These are phyloP conservation scores for Tritrichomonas foetus DNA, from an alignment of 208 protist genomes.

Conservation along the genomic window DNA sequence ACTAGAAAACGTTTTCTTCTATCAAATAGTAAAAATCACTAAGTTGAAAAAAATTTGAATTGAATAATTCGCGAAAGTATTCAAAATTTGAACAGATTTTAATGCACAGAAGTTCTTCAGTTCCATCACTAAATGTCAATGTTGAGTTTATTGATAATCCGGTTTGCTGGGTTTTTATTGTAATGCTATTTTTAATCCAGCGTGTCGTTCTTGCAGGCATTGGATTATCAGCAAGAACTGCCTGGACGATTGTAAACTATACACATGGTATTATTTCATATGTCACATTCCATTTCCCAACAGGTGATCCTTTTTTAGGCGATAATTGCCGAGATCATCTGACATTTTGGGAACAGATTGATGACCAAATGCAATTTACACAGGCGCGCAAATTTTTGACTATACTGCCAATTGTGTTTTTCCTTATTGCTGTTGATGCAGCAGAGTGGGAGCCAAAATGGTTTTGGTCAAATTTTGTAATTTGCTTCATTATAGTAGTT, in stretches of 20 bases:
- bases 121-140: not conserved
- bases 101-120: not conserved
- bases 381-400: slow-evolving; percentile 43
- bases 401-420: slow-evolving; percentile 35
- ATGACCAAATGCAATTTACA: slow-evolving; percentile 43
- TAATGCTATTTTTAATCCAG: not conserved
- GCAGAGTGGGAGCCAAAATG: slow-evolving; percentile 34
- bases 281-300: slow-evolving; percentile 46
- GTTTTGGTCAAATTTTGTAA: slow-evolving; percentile 28
- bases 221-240: not conserved
- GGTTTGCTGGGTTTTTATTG: not conserved
- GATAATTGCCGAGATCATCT: not conserved
- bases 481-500: not conserved
- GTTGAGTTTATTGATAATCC: slow-evolving; percentile 14
- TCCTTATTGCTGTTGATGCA: slow-evolving; percentile 40
- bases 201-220: not conserved
- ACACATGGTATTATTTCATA: slow-evolving; percentile 1
- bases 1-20: too few relatives aligned
- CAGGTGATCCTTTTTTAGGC: slow-evolving; percentile 37
- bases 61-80: too few relatives aligned
- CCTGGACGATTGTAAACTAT: not conserved
- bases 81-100: too few relatives aligned
- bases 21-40: too few relatives aligned
- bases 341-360: slow-evolving; percentile 49
- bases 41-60: too few relatives aligned